Percentiles rank a stretch among this genome's conserved stretches.
phyloP scores from a whole-genome alignment of 2,329 filamentous ascomycete species.

The Neurospora sp. region DNA sequence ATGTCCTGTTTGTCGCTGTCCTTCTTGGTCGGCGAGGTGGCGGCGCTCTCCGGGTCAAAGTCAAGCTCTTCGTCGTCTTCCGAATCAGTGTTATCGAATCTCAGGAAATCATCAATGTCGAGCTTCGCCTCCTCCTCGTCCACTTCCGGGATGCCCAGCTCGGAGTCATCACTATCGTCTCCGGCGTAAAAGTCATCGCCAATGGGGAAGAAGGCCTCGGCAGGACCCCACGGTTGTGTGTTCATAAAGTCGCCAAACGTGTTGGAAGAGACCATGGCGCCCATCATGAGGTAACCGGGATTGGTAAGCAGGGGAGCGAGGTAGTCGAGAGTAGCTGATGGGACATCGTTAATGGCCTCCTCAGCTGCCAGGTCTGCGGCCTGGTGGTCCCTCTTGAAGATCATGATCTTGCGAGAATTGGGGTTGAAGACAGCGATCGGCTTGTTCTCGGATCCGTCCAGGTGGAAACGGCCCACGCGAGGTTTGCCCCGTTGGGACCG shows the following conservation, averaged over 20 bases:
- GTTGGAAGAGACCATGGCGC: constrained; percentile 53
- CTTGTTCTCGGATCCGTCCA: constrained; percentile 44
- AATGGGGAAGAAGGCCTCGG: constrained; percentile 67
- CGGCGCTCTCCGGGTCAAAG: constrained; percentile 34
- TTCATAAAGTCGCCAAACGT: constrained; percentile 47
- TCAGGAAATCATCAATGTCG: constrained; percentile 63
- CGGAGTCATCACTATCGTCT: constrained; percentile 41
- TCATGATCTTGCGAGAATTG: constrained; percentile 50
- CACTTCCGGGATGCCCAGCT: constrained; percentile 35
- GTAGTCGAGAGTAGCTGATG: constrained; percentile 26
- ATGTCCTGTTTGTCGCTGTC: constrained; percentile 32
- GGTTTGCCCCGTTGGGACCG: constrained; percentile 37
- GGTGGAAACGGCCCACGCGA: constrained; percentile 42
- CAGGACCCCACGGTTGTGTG: constrained; percentile 59
- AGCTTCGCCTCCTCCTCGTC: constrained; percentile 56
- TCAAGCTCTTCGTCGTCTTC: constrained; percentile 48
- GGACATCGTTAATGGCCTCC: constrained; percentile 42
- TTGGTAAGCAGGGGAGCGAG: constrained; percentile 52
- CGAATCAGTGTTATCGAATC: constrained; percentile 47
- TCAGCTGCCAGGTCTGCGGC: constrained; percentile 44
- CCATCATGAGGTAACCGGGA: constrained; percentile 69
- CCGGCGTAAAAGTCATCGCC: constrained; percentile 47
- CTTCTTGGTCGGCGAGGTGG: constrained; percentile 41
- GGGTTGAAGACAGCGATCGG: constrained; percentile 50
- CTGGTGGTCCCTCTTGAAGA: constrained; percentile 42